A percentile compares a stretch with the other conserved stretches of the same genome.
These are phyloP conservation scores for Psilocybe mexicana DNA, from an alignment of 1,284 basidiomycete species.

Conservation along the genomic window DNA sequence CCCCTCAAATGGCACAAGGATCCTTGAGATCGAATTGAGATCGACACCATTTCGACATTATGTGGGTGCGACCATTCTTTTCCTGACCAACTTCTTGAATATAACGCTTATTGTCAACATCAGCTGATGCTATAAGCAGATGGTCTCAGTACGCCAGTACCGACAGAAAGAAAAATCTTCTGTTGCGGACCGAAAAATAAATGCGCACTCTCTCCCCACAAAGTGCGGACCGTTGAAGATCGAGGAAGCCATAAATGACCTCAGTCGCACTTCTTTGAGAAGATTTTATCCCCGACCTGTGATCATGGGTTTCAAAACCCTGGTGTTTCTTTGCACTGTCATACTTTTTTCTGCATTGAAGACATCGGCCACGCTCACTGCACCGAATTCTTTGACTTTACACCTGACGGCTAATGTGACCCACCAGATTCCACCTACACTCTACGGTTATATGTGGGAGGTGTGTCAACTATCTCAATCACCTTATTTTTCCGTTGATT, in stretches of 20 bases:
- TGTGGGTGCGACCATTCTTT: neutral
- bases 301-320: neutral
- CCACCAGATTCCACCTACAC: slow-evolving; percentile 30
- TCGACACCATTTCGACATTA: neutral
- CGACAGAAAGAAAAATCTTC: neutral
- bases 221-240: neutral
- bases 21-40: neutral
- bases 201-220: neutral
- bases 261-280: neutral
- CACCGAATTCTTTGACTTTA: slow-evolving; percentile 30
- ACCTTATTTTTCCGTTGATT: neutral
- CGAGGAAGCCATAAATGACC: neutral
- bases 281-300: neutral
- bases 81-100: neutral
- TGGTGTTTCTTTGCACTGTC: neutral
- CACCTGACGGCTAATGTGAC: slow-evolving; percentile 24
- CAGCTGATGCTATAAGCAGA: neutral
- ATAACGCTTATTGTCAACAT: neutral
- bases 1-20: neutral
- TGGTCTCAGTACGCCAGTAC: neutral
- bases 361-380: slow-evolving; percentile 17
- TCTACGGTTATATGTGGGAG: slow-evolving; percentile 39
- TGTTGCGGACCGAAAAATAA: neutral
- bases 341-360: slow-evolving; percentile 7
- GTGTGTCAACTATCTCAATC: slow-evolving; percentile 15